These are phyloP conservation scores for Cladosporium sp. DNA, from an alignment of 2,329 filamentous ascomycete genomes.

Conservation along the genomic window DNA sequence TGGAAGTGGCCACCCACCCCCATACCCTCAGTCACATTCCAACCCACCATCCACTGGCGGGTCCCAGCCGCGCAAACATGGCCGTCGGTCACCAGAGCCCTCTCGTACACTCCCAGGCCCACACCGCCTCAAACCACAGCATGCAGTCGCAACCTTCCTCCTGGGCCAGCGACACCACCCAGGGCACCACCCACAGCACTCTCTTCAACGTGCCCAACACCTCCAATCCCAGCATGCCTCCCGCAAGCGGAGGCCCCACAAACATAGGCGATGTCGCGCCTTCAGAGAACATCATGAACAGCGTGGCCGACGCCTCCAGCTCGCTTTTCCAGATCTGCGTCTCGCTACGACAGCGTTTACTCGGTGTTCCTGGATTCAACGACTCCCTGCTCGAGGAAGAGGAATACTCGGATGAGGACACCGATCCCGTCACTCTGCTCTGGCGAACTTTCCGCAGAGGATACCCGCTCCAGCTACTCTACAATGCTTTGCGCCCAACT, in stretches of 20 bases:
- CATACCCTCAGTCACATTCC: slow-evolving; percentile 17
- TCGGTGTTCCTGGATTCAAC: slow-evolving; percentile 81
- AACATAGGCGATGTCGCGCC: slow-evolving; percentile 65
- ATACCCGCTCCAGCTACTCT: slow-evolving; percentile 81
- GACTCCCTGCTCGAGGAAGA: slow-evolving; percentile 70
- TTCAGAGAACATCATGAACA: slow-evolving; percentile 94
- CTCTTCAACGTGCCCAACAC: slow-evolving; percentile 41
- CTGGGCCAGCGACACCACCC: slow-evolving; percentile 50
- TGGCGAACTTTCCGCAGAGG: slow-evolving; percentile 86
- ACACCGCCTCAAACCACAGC: slow-evolving; percentile 49
- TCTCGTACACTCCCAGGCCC: slow-evolving; percentile 46
- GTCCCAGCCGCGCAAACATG: slow-evolving; percentile 22
- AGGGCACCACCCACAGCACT: slow-evolving; percentile 47
- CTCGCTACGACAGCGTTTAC: slow-evolving; percentile 75
- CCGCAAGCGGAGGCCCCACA: slow-evolving; percentile 34
- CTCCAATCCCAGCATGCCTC: slow-evolving; percentile 25
- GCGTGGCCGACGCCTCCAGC: slow-evolving; percentile 84
- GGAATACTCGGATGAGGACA: slow-evolving; percentile 64
- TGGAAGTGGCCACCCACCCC: slow-evolving; percentile 19
- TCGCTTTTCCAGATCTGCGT: slow-evolving; percentile 96
- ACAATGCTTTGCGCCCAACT: slow-evolving; percentile 77
- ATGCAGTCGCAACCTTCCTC: slow-evolving; percentile 48
- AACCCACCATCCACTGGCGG: slow-evolving; percentile 15
- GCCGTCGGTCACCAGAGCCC: slow-evolving; percentile 30
- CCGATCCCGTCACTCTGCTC: slow-evolving; percentile 83